Conservation (phyloP, 2,329 filamentous ascomycete genomes). For the Paracorniculantispora psalliotae region DNA sequence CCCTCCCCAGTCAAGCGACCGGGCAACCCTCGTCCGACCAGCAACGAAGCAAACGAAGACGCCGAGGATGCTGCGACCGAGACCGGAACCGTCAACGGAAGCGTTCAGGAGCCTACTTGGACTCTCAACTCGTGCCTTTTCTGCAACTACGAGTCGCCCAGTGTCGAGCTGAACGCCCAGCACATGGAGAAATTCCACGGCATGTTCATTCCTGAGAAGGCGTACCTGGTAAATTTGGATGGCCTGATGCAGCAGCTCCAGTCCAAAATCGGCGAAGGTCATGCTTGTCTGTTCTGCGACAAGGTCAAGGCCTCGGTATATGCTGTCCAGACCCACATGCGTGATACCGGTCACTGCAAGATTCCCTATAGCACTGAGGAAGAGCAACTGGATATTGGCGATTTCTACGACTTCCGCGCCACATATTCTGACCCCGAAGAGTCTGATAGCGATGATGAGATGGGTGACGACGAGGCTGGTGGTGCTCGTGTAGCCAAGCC, state of each 20-base stretch:
- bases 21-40: conserved; percentile 44
- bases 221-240: conserved; percentile 76
- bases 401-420: conserved; percentile 94
- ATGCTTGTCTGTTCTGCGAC: conserved; percentile 84
- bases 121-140: conserved; percentile 68
- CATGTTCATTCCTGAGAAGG: conserved; percentile 90
- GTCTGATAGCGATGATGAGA: conserved; percentile 51
- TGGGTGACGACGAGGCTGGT: conserved; percentile 57
- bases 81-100: conserved; percentile 34
- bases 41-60: conserved; percentile 46
- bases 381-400: conserved; percentile 89
- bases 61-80: conserved; percentile 33
- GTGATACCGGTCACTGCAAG: conserved; percentile 94
- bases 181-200: conserved; percentile 94
- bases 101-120: conserved; percentile 31
- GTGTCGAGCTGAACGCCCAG: conserved; percentile 66
- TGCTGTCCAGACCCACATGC: conserved; percentile 93
- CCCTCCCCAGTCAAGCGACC: conserved; percentile 51
- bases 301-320: conserved; percentile 73
- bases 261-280: conserved; percentile 70
- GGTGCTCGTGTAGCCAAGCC: conserved; percentile 51
- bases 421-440: conserved; percentile 84
- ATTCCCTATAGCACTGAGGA: conserved; percentile 86
- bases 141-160: conserved; percentile 82
- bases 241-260: conserved; percentile 76